Base-by-base conservation (phyloP, 2,329 filamentous ascomycete genomes). In the Botrytis porri region DNA sequence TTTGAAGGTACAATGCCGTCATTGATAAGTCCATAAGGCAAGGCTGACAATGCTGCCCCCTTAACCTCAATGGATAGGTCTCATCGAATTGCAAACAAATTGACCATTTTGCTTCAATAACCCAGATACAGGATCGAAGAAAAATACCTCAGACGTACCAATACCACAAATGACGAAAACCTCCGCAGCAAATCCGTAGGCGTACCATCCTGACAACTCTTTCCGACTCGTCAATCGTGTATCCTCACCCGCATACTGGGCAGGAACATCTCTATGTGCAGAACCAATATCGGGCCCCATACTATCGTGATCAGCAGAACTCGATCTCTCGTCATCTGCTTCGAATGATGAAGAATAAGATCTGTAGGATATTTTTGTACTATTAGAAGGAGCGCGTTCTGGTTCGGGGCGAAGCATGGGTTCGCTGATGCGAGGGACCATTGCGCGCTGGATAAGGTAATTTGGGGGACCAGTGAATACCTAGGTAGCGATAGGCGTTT, bases 171-270 rank as follows among this genome's bases (percentile, higher is more conserved):
- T 93, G 25, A 97, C 93, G 82, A 98, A 98, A 71, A 97, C 95
- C 84, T 99, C 96, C 32, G 95, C 94, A 37, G 96, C 96, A 86
- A 97, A 98, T 60, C 93, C 93, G 84, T 98, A 98, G 81, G 92
- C 92, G 83, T 98, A 99, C 93, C 97, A 99, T 78, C 95, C 96
- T 57, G 90, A 86, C 74, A 98, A 88, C 87, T 99, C 96, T 82
- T 92, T 95, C 78, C 84, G 85, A 82, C 93, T 97, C 16, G 96
- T 98, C 72, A 92, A 88, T n/a, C 95, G 88, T 37, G 90, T 93
- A 82, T 99, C 96, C 81, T 98, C 94, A 75, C 93, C 94, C 3
- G 87, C 86, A 81, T 97, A 97, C 73, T 88, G 78, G 76, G 84
- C 79, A 80, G 81, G 77, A 22, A 72, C 74, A 74, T 81, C 79